Evolutionary conservation across 129 eudicot species (phyloP).

Genomic region (Scalesia atractyloides): DNA sequence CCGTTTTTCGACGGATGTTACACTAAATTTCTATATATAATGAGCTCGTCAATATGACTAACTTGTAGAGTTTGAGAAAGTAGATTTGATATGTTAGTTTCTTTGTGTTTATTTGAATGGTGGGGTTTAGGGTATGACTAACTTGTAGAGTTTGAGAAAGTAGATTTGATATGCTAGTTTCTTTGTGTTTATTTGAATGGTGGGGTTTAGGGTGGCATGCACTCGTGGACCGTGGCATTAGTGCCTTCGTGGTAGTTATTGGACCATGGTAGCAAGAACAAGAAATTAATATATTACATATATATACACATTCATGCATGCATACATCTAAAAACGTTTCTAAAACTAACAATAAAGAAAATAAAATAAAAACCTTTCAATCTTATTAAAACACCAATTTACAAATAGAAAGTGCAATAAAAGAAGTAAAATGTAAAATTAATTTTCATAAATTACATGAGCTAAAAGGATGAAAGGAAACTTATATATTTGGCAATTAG

Average conservation of each 20-base stretch:
- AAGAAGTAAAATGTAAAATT: background rate
- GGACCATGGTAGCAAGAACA: background rate
- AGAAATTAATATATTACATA: background rate
- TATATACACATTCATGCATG: background rate
- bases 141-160: background rate
- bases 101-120: background rate
- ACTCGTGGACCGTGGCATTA: too few species aligned
- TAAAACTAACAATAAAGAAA: background rate
- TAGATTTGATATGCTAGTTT: background rate
- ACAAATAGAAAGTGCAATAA: background rate
- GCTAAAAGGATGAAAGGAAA: constrained; percentile 13
- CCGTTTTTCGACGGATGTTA: too few species aligned
- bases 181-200: background rate
- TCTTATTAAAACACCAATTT: background rate
- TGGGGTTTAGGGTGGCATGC: background rate
- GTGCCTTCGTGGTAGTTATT: too few species aligned
- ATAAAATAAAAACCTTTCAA: background rate
- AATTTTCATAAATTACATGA: background rate
- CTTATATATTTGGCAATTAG: constrained; percentile 13
- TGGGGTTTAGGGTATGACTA: background rate
- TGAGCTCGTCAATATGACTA: background rate
- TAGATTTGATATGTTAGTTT: background rate
- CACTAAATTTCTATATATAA: too few species aligned
- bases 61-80: background rate
- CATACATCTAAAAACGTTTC: background rate